Base-by-base conservation (phyloP, 2,329 filamentous ascomycete species). In the Colletotrichum chlorophyti region DNA sequence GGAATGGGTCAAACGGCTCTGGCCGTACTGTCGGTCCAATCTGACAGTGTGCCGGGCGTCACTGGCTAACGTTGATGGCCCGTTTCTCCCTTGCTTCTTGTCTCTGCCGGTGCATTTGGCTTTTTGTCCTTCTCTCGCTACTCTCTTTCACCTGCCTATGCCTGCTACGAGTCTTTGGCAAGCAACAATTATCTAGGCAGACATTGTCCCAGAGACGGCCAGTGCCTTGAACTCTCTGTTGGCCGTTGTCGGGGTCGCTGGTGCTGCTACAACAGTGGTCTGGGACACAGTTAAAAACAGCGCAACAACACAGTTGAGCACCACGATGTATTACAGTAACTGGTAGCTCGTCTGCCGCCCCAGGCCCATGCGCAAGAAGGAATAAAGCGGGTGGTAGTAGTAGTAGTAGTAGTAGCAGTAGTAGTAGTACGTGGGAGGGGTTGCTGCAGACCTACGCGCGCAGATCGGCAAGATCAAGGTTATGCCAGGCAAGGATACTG, bases 41-140 rank as follows among this genome's bases (percentile, higher is more conserved):
- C 49, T 45, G 45, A 60, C 52, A 45, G 57, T 59, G 50, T 57
- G 43, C 43, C 43, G 43, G 43, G 51, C 55, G 38, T 38, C 55
- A 49, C 50, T 43, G 37, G 34, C 55, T 51, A 51, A 42, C 43
- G 41, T 34, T 42, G 55, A 43, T 55, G 32, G 43, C 17, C 27
- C 37, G 32, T 27, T 29, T 49, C 55, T 57, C 45, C 38, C 55
- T 55, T 50, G 43, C 57, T 49, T 45, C 43, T 59, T 60, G 43
- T 57, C 43, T 60, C 57, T 55, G 37, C 35, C 26, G 9, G 19
- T 37, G 19, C 34, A 45, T 26, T 23, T 55, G 31, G 38, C 26
- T 40, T 34, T 40, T 43, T 49, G 37, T 31, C 51, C 35, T 34
- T 40, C 43, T 49, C 37, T 31, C 51, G 43, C 24, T 38, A 15